Evolutionary conservation across 208 protist genomes (phyloP).

Genomic region (Acanthamoeba healyi): DNA sequence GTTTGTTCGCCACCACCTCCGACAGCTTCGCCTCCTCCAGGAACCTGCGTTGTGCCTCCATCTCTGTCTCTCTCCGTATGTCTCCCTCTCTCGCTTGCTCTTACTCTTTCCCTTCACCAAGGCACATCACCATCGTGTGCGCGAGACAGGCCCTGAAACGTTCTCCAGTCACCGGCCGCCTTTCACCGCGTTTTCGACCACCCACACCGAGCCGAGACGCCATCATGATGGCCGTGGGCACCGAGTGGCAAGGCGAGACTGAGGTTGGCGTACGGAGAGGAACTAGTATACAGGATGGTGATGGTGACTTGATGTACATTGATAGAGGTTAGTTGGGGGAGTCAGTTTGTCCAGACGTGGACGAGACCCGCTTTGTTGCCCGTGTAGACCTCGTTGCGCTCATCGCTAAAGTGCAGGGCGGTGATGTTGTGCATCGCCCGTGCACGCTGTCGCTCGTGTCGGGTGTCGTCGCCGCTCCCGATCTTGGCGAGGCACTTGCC

Average conservation of each 20-base stretch:
- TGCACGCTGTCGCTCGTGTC: neutral
- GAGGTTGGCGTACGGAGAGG: neutral
- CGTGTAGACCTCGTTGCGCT: neutral
- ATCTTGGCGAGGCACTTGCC: conserved; percentile 8
- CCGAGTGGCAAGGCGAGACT: too few species aligned
- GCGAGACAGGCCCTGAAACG: too few species aligned
- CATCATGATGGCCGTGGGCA: too few species aligned
- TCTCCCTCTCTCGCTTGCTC: too few species aligned
- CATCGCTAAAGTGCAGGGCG: conserved; percentile 2
- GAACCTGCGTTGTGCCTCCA: conserved; percentile 7
- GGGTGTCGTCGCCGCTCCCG: neutral
- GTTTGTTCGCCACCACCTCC: neutral
- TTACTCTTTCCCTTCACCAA: too few species aligned
- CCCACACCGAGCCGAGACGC: too few species aligned
- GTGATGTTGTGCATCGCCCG: neutral
- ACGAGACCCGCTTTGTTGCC: conserved; percentile 4
- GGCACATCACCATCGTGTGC: too few species aligned
- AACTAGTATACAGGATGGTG: neutral
- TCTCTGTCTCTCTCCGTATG: neutral
- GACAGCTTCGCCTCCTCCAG: neutral
- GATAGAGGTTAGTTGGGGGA: too few species aligned
- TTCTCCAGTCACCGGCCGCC: too few species aligned
- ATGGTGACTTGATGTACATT: too few species aligned
- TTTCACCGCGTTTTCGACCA: too few species aligned
- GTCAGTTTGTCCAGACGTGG: conserved; percentile 19